A percentile compares a stretch with the other conserved stretches of the same genome.
Evolutionary conservation across 805 yeast genomes (phyloP).

Genomic region (Metschnikowia lunata): DNA sequence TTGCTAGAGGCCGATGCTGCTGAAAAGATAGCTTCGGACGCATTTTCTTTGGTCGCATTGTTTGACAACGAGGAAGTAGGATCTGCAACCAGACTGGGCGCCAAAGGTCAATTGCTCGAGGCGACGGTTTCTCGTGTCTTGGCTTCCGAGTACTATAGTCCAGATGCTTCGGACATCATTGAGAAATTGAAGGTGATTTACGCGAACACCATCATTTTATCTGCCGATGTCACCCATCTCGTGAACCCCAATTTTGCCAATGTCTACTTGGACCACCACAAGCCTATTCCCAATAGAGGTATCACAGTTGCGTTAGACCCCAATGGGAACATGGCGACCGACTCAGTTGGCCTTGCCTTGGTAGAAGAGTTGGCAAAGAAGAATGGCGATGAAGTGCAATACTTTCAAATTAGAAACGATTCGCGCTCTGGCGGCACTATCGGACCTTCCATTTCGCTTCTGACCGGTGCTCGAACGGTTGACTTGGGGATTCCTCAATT

Average conservation of each 20-base stretch:
- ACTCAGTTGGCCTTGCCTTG: conserved; percentile 65
- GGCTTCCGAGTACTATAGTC: conserved; percentile 23
- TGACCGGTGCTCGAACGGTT: conserved; percentile 70
- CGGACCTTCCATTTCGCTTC: conserved; percentile 65
- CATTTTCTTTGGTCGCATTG: conserved; percentile 57
- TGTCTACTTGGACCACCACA: conserved; percentile 74
- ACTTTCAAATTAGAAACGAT: conserved; percentile 83
- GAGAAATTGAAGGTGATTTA: conserved; percentile 39
- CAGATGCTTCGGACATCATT: conserved; percentile 17
- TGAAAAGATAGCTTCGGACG: conserved; percentile 22
- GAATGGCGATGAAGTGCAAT: conserved; percentile 66
- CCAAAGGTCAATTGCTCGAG: conserved; percentile 71
- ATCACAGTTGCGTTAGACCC: conserved; percentile 68
- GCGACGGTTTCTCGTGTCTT: conserved; percentile 55
- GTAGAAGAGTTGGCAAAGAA: conserved; percentile 63
- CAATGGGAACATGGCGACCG: conserved; percentile 82
- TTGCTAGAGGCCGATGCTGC: conserved; percentile 41
- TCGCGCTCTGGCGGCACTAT: conserved; percentile 86
- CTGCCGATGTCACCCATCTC: conserved; percentile 83
- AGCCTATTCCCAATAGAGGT: conserved; percentile 77
- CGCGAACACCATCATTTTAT: conserved; percentile 74
- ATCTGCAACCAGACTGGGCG: conserved; percentile 75
- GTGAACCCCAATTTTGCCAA: conserved; percentile 69
- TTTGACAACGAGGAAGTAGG: conserved; percentile 86
- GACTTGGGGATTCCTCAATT: conserved; percentile 82